phyloP scores from a whole-genome alignment of 441 rosid species.

The Brassica hybrid region DNA sequence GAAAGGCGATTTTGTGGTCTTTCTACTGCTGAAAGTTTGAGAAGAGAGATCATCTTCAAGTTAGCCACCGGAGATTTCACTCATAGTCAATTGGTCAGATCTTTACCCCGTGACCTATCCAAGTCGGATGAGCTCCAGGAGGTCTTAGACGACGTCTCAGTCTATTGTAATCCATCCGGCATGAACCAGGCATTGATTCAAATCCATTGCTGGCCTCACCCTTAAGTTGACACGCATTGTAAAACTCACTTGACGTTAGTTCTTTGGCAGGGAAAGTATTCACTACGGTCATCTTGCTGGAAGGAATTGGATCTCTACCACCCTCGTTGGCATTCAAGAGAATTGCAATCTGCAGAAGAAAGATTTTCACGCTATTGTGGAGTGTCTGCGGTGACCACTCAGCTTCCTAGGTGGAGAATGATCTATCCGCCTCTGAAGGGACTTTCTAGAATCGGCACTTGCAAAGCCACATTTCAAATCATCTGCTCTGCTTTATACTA shows the following conservation, averaged over 20 bases:
- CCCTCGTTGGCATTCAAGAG: constrained; percentile 93
- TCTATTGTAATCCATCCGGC: constrained; percentile 39
- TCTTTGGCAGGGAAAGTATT: constrained; percentile 79
- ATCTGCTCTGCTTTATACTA: constrained; percentile 79
- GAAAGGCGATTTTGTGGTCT: constrained; percentile 95
- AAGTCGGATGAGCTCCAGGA: constrained; percentile 82
- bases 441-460: constrained; percentile 77
- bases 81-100: constrained; percentile 89
- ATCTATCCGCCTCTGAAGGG: constrained; percentile 82
- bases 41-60: constrained; percentile 87
- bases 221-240: constrained; percentile 36
- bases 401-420: constrained; percentile 87
- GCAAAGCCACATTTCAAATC: constrained; percentile 70
- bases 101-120: constrained; percentile 86
- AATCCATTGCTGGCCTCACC: constrained; percentile 19
- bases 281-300: constrained; percentile 81
- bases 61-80: constrained; percentile 93
- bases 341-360: constrained; percentile 96
- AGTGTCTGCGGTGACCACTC: constrained; percentile 78
- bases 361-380: constrained; percentile 72
- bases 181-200: no score
- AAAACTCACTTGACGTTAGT: constrained; percentile 34
- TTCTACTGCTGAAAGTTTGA: constrained; percentile 75
- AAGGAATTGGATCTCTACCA: constrained; percentile 95
- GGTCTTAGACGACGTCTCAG: constrained; percentile 76